Conservation (phyloP, 83 land plant genomes). For the Diphasiastrum complanatum region DNA sequence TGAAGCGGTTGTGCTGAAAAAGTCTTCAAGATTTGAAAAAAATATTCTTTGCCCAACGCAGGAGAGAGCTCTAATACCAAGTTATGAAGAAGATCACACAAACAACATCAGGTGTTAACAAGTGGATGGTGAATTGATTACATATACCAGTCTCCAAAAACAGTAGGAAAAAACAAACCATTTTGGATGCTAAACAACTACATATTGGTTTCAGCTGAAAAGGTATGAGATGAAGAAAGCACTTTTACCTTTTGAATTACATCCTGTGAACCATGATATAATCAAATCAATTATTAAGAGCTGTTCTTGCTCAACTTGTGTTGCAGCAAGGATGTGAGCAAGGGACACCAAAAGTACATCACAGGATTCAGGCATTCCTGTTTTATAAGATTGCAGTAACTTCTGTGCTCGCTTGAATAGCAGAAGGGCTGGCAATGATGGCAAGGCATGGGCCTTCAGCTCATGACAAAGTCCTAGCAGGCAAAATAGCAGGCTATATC, state of each 20-base stretch:
- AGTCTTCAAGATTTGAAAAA: too few relatives aligned
- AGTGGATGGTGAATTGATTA: too few relatives aligned
- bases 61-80: too few relatives aligned
- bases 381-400: conserved; percentile 33
- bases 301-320: conserved; percentile 64
- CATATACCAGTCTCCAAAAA: too few relatives aligned
- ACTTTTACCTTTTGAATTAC: conserved; percentile 32
- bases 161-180: too few relatives aligned
- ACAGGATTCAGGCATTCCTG: conserved; percentile 20
- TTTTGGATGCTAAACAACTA: neutral
- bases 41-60: too few relatives aligned
- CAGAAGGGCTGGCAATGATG: conserved; percentile 26
- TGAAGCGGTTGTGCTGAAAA: too few relatives aligned
- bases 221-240: neutral
- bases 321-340: conserved; percentile 33
- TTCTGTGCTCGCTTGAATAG: conserved; percentile 32
- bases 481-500: too few relatives aligned
- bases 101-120: too few relatives aligned
- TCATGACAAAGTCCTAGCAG: conserved; percentile 28
- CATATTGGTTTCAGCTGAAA: conserved; percentile 4
- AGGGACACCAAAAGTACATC: conserved; percentile 22
- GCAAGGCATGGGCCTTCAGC: conserved; percentile 14
- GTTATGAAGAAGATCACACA: too few relatives aligned
- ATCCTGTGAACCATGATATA: conserved; percentile 33
- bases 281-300: conserved; percentile 40